Evolutionary conservation across 306 rosid genomes (phyloP), one percentile per base, ranked within the genome.

Genomic region (Senna siamea): DNA sequence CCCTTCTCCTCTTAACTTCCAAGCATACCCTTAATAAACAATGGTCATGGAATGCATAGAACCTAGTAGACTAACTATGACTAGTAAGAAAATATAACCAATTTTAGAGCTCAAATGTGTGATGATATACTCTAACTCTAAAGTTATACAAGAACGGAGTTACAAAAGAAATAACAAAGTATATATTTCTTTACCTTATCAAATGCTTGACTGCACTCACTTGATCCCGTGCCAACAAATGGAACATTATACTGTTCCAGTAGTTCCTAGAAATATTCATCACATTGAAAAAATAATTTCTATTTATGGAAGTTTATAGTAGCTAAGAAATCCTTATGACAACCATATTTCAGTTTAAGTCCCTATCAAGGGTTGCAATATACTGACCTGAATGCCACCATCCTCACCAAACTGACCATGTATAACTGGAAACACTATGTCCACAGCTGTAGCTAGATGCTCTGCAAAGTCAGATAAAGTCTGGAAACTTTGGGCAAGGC

Each of bases 351-450:
- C 44, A 67, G 59, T 28, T 28, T 20, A 56, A 70, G 9, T 13
- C 11, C 18, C 54, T 66, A 59, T 70, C 34, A 79, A 61, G 59
- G 50, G 56, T 17, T 60, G 30, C 13, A 54, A 60, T 53, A 57
- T 68, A 15, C 74, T 20, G 22, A 93, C 98, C 98, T 93, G 98
- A 86, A 93, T 84, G 70, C 88, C 91, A 51, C 98, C 98, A 84
- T 93, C 97, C 89, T 93, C 98, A 22, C 98, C 97, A 81, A 89
- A 93, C 62, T 80, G 80, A 75, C 98, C 98, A 55, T 93, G 98
- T 77, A 93, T 93, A 79, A 91, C 97, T 9, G 97, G 97, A 84
- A 93, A 93, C 38, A 88, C 98, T 76, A 89, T 78, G 84, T 93
- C 97, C 74, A 91, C 98, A 44, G 85, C 77, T 68, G 77, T 84